Evolutionary conservation across 345 rosid genomes (phyloP), one percentile per base, ranked within the genome.

Genomic region (Populus alba): DNA sequence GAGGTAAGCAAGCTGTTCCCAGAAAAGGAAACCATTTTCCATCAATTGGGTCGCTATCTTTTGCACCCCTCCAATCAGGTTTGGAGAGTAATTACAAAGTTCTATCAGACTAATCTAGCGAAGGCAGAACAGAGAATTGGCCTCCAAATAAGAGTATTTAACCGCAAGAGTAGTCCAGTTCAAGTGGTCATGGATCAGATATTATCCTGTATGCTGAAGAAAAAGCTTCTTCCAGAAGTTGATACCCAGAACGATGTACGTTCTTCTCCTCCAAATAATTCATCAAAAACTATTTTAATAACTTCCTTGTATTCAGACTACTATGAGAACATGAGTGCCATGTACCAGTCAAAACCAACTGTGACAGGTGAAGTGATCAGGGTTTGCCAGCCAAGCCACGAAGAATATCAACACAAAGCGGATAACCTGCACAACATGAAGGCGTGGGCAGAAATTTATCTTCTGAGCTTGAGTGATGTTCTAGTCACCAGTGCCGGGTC

Each of bases 41-140:
- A 76, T 57, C 76, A 70, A 29, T 51, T 81, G 73, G 63, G 80
- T 53, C 53, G 39, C 3, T 81, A 81, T 66, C 80, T 81, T 55
- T 81, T 81, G 55, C 71, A 66, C 53, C 83, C 83, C 10, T 72
- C 83, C 29, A 81, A 81, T 57, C 49, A 71, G 27, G 80, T 47
- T 12, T 81, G 83, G 83, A 77, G 80, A 22, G 5, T 71, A 33
- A 81, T 81, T 20, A 71, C 83, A 9, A 81, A 76, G 25, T 81
- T 71, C 63, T 81, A 59, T 55, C 49, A 72, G 65, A 68, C 69
- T 45, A 72, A 76, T 63, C 68, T 81, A 23, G 76, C 80, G 13
- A 72, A 65, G 11, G 63, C 83, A 51, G 83, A 81, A 27, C 18
- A 76, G 65, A 71, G 80, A 27, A 69, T 76, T 47, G 83, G 83